phyloP scores from a whole-genome alignment of 2,329 filamentous ascomycete species.

The Pseudocercospora macadamiae region DNA sequence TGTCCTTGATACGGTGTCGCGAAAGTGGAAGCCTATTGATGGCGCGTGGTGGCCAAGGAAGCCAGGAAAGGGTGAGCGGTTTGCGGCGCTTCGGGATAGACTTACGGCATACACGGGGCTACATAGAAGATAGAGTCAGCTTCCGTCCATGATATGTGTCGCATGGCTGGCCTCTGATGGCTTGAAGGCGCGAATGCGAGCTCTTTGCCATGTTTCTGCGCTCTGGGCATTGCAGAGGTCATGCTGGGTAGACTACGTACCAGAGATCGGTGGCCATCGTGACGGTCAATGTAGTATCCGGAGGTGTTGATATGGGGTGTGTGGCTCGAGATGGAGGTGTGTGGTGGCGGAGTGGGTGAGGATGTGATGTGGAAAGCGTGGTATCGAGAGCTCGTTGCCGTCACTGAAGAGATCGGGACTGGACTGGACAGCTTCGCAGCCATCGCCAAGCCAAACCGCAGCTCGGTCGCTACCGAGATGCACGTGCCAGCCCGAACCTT shows the following conservation, averaged over 20 bases:
- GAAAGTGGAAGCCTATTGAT: background rate
- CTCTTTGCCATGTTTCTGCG: conserved; percentile 21
- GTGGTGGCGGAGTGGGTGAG: background rate
- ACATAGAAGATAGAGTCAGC: conserved; percentile 35
- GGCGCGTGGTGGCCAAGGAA: conserved; percentile 9
- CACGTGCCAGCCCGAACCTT: background rate
- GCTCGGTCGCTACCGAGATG: background rate
- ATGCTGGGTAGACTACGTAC: conserved; percentile 49
- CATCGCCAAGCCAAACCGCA: background rate
- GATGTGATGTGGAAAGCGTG: background rate
- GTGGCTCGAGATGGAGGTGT: conserved; percentile 5
- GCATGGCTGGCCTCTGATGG: conserved; percentile 8
- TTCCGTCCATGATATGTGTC: background rate
- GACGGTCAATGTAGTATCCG: conserved; percentile 31
- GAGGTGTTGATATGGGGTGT: conserved; percentile 10
- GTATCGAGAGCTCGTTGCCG: background rate
- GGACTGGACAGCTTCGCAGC: background rate
- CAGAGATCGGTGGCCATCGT: conserved; percentile 81
- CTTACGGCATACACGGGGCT: conserved; percentile 99
- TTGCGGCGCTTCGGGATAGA: conserved; percentile 44
- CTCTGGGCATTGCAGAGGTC: conserved; percentile 32
- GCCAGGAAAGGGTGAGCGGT: conserved; percentile 19
- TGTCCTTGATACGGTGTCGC: background rate
- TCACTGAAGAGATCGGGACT: conserved; percentile 4
- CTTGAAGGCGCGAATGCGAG: background rate